These are phyloP conservation scores for Leucocoprinus birnbaumii DNA, from an alignment of 768 basidiomycete genomes.

Conservation along the genomic window DNA sequence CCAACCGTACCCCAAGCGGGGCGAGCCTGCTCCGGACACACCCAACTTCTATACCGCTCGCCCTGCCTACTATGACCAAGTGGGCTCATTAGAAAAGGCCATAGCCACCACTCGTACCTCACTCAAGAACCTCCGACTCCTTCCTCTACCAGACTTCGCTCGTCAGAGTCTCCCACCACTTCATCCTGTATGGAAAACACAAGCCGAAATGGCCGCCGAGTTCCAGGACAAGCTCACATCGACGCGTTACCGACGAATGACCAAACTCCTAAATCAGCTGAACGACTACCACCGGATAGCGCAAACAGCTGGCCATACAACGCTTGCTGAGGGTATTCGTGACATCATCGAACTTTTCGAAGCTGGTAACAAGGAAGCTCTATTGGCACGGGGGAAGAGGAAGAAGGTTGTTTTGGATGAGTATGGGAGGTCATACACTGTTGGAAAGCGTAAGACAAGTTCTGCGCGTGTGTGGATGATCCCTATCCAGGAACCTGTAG, in stretches of 20 bases:
- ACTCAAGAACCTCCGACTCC: conserved; percentile 63
- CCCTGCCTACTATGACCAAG: conserved; percentile 69
- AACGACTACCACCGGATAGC: conserved; percentile 62
- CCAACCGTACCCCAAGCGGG: conserved; percentile 4
- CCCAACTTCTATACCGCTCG: conserved; percentile 86
- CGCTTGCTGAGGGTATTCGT: conserved; percentile 47
- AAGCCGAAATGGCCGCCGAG: conserved; percentile 52
- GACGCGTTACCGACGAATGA: conserved; percentile 65
- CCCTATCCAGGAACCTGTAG: conserved; percentile 36
- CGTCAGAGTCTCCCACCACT: conserved; percentile 54
- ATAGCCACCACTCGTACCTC: conserved; percentile 53
- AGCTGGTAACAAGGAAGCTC: conserved; percentile 53
- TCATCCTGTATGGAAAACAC: conserved; percentile 67
- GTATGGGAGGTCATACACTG: conserved; percentile 80
- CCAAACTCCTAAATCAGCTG: conserved; percentile 62
- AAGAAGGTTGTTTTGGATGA: conserved; percentile 65
- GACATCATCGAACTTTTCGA: conserved; percentile 63
- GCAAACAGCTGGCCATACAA: conserved; percentile 50
- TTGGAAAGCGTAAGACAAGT: conserved; percentile 88
- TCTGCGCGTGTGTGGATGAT: conserved; percentile 94
- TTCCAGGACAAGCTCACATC: conserved; percentile 64
- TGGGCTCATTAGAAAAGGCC: conserved; percentile 64
- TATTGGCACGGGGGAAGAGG: conserved; percentile 45
- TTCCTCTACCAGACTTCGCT: conserved; percentile 76
- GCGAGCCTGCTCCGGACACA: conserved; percentile 48